phyloP scores from a whole-genome alignment of 345 rosid genomes.

The Odontarrhena argentea region DNA sequence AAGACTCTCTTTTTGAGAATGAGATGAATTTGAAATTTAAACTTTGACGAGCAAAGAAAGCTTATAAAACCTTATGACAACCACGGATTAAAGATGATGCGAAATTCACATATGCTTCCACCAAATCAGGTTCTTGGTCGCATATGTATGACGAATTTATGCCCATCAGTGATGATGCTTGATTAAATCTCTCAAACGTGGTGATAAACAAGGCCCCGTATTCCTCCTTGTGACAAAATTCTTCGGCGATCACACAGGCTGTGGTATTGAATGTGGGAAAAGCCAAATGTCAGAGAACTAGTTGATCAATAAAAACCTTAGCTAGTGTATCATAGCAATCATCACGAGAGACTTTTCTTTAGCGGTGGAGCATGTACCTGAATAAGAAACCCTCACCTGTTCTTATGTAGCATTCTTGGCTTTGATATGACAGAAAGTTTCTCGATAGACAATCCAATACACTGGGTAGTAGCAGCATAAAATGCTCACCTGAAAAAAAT shows the following conservation, averaged over 20 bases:
- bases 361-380: slow-evolving; percentile 8
- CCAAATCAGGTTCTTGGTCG: slow-evolving; percentile 98
- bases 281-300: slow-evolving; percentile 24
- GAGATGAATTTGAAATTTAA: background rate
- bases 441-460: slow-evolving; percentile 83
- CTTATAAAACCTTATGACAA: slow-evolving; percentile 67
- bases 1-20: background rate
- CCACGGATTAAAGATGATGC: slow-evolving; percentile 77
- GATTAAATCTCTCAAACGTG: slow-evolving; percentile 83
- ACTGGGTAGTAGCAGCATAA: slow-evolving; percentile 67
- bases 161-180: slow-evolving; percentile 77
- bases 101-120: slow-evolving; percentile 90
- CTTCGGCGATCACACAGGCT: slow-evolving; percentile 92
- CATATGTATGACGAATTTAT: slow-evolving; percentile 90
- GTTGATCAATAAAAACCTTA: background rate
- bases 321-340: slow-evolving; percentile 13
- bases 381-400: slow-evolving; percentile 58
- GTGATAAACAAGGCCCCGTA: slow-evolving; percentile 72
- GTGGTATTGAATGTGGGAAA: slow-evolving; percentile 24
- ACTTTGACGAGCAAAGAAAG: slow-evolving; percentile 8
- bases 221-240: slow-evolving; percentile 85
- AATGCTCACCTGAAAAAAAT: slow-evolving; percentile 77
- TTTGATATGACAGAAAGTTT: slow-evolving; percentile 78
- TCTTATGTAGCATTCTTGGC: slow-evolving; percentile 85
- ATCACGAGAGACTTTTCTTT: slow-evolving; percentile 4